Evolutionary conservation across 805 yeast genomes (phyloP).

Genomic region (Metschnikowia anglica): DNA sequence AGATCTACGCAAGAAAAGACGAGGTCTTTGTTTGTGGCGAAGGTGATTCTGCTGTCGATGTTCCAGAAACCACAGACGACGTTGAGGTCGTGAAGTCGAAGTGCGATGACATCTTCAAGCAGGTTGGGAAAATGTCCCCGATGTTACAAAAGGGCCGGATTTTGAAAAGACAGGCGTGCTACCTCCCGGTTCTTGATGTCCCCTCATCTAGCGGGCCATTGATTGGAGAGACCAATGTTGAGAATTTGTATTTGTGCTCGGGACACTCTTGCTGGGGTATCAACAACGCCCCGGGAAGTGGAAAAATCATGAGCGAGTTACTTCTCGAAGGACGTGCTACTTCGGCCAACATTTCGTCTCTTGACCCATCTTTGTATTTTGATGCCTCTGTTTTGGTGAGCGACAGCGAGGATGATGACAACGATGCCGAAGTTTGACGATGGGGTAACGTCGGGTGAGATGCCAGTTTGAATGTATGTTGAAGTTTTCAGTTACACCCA

Average conservation of each 20-base stretch:
- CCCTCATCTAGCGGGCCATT: slow-evolving; percentile 92
- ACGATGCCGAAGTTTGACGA: not conserved
- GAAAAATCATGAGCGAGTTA: slow-evolving; percentile 86
- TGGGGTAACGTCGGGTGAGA: too few species aligned
- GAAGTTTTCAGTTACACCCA: too few species aligned
- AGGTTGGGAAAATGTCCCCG: slow-evolving; percentile 74
- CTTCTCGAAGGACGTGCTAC: slow-evolving; percentile 77
- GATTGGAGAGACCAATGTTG: slow-evolving; percentile 89
- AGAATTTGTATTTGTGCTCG: slow-evolving; percentile 72
- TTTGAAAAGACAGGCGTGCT: slow-evolving; percentile 87
- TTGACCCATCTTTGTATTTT: slow-evolving; percentile 85
- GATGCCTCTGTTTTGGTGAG: slow-evolving; percentile 58
- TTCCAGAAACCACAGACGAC: slow-evolving; percentile 93
- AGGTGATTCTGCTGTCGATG: slow-evolving; percentile 84
- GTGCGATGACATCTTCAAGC: slow-evolving; percentile 82
- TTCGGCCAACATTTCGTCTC: slow-evolving; percentile 74
- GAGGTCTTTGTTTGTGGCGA: slow-evolving; percentile 98
- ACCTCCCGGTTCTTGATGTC: slow-evolving; percentile 89
- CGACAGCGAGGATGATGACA: slow-evolving; percentile 21
- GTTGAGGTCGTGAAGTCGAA: slow-evolving; percentile 83
- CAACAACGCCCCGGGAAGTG: slow-evolving; percentile 96
- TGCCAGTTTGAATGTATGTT: too few species aligned
- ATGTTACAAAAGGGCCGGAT: slow-evolving; percentile 72
- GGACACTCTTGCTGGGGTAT: slow-evolving; percentile 99
- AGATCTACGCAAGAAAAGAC: slow-evolving; percentile 90